A percentile compares a stretch with the other conserved stretches of the same genome.
Conservation (phyloP, 208 protist species). For the Leptomonas seymouri region DNA sequence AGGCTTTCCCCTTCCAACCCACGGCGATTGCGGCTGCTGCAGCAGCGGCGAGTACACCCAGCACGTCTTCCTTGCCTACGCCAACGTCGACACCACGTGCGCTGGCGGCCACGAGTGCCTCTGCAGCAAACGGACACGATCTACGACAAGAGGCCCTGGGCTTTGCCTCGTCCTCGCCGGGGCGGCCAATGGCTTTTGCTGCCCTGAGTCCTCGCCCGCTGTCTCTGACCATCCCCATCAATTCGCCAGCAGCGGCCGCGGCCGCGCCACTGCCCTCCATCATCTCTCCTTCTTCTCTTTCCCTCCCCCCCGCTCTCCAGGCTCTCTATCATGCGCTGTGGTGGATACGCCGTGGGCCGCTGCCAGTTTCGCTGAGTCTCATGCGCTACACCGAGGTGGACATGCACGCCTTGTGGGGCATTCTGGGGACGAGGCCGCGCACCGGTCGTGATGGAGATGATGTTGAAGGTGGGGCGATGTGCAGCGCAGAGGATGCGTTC, state of each 20-base stretch:
- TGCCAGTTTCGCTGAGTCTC: constrained; percentile 51
- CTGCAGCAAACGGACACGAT: not conserved
- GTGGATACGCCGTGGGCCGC: constrained; percentile 43
- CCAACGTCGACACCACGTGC: not conserved
- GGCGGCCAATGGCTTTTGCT: not conserved
- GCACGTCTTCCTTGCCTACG: not conserved
- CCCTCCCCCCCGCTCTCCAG: constrained; percentile 21
- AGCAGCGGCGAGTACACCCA: not conserved
- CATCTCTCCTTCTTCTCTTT: not conserved
- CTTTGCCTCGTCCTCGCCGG: not conserved
- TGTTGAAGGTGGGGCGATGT: not conserved
- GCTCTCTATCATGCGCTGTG: constrained; percentile 46
- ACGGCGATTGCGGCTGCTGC: not conserved
- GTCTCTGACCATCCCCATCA: not conserved
- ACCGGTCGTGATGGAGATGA: not conserved
- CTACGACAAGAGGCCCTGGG: not conserved
- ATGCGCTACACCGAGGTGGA: constrained; percentile 38
- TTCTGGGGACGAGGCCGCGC: not conserved
- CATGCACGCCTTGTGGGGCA: constrained; percentile 27
- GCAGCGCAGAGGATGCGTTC: too few species aligned
- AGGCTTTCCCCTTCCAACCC: not conserved
- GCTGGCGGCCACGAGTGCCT: not conserved
- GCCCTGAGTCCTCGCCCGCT: constrained; percentile 4
- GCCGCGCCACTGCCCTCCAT: not conserved
- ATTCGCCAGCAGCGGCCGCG: not conserved